Base-by-base conservation (phyloP, 2,329 filamentous ascomycete genomes). In the Tothia fuscella region DNA sequence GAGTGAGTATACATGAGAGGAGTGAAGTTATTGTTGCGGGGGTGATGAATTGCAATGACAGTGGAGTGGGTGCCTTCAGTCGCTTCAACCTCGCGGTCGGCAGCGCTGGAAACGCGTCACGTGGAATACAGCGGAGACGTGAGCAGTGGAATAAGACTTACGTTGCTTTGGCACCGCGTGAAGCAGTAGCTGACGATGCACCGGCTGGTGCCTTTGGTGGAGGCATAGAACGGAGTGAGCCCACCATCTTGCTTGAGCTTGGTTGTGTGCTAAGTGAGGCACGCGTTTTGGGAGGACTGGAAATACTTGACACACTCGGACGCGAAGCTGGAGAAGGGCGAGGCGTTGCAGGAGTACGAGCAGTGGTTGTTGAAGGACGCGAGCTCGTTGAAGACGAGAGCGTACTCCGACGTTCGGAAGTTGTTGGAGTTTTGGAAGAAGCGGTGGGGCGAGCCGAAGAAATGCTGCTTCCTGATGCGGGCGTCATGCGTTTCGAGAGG, bases 401-500 rank as follows among this genome's bases (percentile, higher is more conserved):
- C 7, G 38, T 40, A 13, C 17, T 40, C 16, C 38, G 38, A n/a
- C 38, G 38, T 20, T 40, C 38, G 28, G 21, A 29, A 26, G 26
- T 19, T n/a, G 26, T 22, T 13, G 38, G 13, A 29, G 38, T 10
- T n/a, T 28, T 19, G 13, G 38, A 16, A 22, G 38, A 16, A 17
- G 38, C 25, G n/a, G n/a, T n/a, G 9, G 35, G 35, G 6, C 35
- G 35, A 10, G 26, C 26, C 10, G 26, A 29, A 29, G 10, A 10
- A 29, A 14, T 10, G 10, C 13, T 30, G 25, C 33, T 39, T 28
- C 33, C 24, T 17, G 41, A 14, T 9, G 19, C 25, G 33, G 39
- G 14, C 17, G 41, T n/a, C 33, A 39, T 38, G 22, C 41, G 41
- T 28, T 38, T 38, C 22, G 39, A 42, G 5, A 38, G 33, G n/a